phyloP scores from a whole-genome alignment of 1,284 basidiomycete species.

The Malassezia obtusa region DNA sequence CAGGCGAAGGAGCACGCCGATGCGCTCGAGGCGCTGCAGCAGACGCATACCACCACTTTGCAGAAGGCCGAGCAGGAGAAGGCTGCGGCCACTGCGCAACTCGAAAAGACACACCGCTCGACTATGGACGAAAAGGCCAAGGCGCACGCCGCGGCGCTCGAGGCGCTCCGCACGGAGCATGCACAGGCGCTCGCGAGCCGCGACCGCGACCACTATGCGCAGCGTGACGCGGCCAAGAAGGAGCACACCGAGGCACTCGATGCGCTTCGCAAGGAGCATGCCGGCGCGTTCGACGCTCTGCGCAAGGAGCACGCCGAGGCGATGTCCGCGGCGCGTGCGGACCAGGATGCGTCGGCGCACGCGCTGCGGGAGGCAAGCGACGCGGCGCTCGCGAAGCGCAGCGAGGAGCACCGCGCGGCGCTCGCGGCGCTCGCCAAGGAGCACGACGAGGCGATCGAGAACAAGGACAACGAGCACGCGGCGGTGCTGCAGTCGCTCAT shows the following conservation, averaged over 20 bases:
- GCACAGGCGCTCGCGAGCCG: not conserved
- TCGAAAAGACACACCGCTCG: not conserved
- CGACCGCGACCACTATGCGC: not conserved
- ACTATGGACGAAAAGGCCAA: not conserved
- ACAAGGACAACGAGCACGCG: not conserved
- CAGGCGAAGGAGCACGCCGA: not conserved
- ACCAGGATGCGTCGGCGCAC: not conserved
- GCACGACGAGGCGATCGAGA: not conserved
- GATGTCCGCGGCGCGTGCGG: not conserved
- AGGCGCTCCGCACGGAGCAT: constrained; percentile 7
- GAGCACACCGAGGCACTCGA: not conserved
- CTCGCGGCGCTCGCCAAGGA: not conserved
- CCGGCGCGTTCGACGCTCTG: not conserved
- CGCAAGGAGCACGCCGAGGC: not conserved
- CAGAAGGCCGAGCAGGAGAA: not conserved
- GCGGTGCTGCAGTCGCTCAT: too few relatives aligned
- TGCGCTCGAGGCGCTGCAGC: not conserved
- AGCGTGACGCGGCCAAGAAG: not conserved
- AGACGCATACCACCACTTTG: not conserved
- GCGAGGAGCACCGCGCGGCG: not conserved
- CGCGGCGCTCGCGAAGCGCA: not conserved
- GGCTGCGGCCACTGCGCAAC: not conserved
- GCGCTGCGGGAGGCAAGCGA: not conserved
- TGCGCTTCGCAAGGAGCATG: not conserved
- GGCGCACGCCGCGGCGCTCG: not conserved